Conservation (phyloP, 2,329 filamentous ascomycete genomes). For the Chaetothyriales sp. region DNA sequence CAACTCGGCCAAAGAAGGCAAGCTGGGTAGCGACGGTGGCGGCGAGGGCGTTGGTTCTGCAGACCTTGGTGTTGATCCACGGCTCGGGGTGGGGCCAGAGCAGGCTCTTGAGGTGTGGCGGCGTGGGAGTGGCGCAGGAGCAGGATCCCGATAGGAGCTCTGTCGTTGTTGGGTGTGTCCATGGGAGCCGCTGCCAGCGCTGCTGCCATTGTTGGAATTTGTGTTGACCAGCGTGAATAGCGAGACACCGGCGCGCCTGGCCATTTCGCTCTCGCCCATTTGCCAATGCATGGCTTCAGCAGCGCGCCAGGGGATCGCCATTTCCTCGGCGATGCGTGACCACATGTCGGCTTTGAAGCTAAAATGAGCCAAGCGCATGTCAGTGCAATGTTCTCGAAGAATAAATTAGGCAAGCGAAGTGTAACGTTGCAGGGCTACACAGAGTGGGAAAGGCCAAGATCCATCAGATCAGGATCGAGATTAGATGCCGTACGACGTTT, state of each 20-base stretch:
- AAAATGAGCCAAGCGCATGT: constrained; percentile 6
- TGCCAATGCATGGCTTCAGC: constrained; percentile 99
- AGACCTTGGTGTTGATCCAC: constrained; percentile 27
- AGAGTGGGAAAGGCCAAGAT: background rate
- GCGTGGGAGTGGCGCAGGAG: no score
- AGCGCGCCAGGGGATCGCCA: constrained; percentile 87
- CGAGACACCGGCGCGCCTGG: constrained; percentile 72
- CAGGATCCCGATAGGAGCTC: background rate
- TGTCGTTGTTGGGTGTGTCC: background rate
- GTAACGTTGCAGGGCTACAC: background rate
- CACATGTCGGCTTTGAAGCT: constrained; percentile 98
- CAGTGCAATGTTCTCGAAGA: background rate
- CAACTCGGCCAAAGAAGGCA: constrained; percentile 34
- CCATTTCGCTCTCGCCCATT: constrained; percentile 87
- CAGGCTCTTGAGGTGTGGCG: background rate
- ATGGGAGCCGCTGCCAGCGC: background rate
- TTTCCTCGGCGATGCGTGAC: constrained; percentile 87
- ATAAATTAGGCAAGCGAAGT: background rate
- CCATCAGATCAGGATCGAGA: constrained; percentile 1
- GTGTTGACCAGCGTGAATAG: constrained; percentile 59
- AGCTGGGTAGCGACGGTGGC: constrained; percentile 12
- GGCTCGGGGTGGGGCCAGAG: constrained; percentile 22
- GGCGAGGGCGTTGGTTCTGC: constrained; percentile 23
- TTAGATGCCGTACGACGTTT: constrained; percentile 14
- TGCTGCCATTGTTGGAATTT: background rate